These are phyloP conservation scores for Phytopythium helicoides DNA, from an alignment of 352 stramenopile genomes.

Conservation along the genomic window DNA sequence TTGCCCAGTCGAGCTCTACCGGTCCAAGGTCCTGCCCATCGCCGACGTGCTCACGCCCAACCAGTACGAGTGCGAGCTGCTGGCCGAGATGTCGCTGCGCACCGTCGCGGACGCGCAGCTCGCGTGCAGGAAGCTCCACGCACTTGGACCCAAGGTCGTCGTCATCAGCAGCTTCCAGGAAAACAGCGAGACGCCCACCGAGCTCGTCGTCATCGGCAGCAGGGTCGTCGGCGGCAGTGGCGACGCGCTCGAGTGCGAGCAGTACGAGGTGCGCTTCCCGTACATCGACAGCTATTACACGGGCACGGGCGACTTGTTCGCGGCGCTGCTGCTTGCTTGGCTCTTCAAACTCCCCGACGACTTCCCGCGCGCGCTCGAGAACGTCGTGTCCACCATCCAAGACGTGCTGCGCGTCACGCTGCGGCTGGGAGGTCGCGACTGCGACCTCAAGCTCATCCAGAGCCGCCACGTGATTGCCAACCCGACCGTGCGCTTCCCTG, in stretches of 20 bases:
- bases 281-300: slow-evolving; percentile 84
- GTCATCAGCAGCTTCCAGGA: slow-evolving; percentile 84
- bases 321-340: slow-evolving; percentile 79
- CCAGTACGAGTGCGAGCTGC: slow-evolving; percentile 83
- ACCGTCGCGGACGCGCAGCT: slow-evolving; percentile 60
- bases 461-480: slow-evolving; percentile 70
- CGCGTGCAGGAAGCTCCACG: slow-evolving; percentile 78
- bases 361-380: slow-evolving; percentile 70
- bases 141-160: slow-evolving; percentile 64
- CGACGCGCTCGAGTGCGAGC: slow-evolving; percentile 39
- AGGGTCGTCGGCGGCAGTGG: slow-evolving; percentile 17
- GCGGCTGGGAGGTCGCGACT: slow-evolving; percentile 57
- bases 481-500: slow-evolving; percentile 43
- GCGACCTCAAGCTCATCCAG: slow-evolving; percentile 84
- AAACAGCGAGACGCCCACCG: slow-evolving; percentile 8
- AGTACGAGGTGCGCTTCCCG: slow-evolving; percentile 78
- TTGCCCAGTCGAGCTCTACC: slow-evolving; percentile 82
- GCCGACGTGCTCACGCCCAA: slow-evolving; percentile 84
- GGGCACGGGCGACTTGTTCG: slow-evolving; percentile 80
- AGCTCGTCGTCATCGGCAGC: slow-evolving; percentile 73
- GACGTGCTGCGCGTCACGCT: slow-evolving; percentile 72
- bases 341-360: slow-evolving; percentile 56
- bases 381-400: slow-evolving; percentile 79
- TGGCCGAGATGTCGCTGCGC: slow-evolving; percentile 66
- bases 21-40: slow-evolving; percentile 72